These are phyloP conservation scores for Kurtzmaniella quercitrusa DNA, from an alignment of 1,139 yeast species.

Conservation along the genomic window DNA sequence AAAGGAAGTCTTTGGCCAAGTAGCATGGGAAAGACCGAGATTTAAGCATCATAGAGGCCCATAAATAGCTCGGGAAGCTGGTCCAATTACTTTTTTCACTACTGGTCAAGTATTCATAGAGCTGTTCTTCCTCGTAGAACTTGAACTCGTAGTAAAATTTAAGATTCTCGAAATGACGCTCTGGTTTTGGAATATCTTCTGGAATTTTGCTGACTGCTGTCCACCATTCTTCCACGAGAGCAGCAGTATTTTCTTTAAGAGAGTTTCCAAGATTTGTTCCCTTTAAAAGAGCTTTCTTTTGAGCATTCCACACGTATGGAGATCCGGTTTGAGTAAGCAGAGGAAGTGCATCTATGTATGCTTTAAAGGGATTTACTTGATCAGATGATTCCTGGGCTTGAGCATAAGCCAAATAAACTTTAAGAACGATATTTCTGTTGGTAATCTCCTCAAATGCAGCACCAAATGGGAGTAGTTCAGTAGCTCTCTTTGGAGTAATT, in stretches of 20 bases:
- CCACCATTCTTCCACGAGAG: constrained; percentile 53
- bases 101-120: constrained; percentile 22
- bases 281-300: constrained; percentile 46
- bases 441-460: constrained; percentile 14
- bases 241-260: constrained; percentile 28
- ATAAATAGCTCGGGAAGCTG: constrained; percentile 60
- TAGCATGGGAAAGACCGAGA: constrained; percentile 78
- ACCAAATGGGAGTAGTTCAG: constrained; percentile 27
- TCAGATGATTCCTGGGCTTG: neutral
- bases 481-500: constrained; percentile 43
- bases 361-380: constrained; percentile 21
- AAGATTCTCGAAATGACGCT: constrained; percentile 36
- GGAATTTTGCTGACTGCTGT: constrained; percentile 32
- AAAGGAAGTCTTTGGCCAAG: constrained; percentile 27
- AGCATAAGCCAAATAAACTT: constrained; percentile 44
- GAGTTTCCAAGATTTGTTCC: constrained; percentile 57
- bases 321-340: constrained; percentile 40
- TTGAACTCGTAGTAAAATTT: constrained; percentile 47
- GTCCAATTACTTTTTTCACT: constrained; percentile 47
- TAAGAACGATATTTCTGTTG: constrained; percentile 42
- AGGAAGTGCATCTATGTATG: constrained; percentile 64
- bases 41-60: constrained; percentile 69
- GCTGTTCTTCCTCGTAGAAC: constrained; percentile 38
- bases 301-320: constrained; percentile 61
- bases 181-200: constrained; percentile 28